phyloP scores from a whole-genome alignment of 768 basidiomycete species.

The Rhizopogon vesiculosus region DNA sequence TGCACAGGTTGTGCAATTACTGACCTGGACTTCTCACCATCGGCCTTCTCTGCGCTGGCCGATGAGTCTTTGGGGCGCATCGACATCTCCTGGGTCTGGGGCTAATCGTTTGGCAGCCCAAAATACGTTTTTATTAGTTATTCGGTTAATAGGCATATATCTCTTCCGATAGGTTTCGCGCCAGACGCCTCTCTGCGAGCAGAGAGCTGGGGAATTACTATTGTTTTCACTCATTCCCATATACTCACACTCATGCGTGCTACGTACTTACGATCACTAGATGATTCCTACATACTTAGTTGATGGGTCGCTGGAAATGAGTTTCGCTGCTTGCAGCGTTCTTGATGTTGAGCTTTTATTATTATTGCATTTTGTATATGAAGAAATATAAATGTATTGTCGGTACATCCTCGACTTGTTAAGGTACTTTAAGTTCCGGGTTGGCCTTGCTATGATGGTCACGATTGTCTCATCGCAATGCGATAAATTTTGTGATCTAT shows the following conservation, averaged over 20 bases:
- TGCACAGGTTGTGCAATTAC: slow-evolving; percentile 49
- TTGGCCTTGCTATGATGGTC: no score
- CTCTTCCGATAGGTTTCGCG: not conserved
- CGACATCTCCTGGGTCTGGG: slow-evolving; percentile 48
- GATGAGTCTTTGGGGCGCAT: slow-evolving; percentile 45
- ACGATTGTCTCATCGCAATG: not conserved
- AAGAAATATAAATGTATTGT: not conserved
- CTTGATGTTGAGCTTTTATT: slow-evolving; percentile 26
- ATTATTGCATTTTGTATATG: not conserved
- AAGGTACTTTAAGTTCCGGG: no score
- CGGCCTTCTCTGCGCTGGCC: slow-evolving; percentile 51
- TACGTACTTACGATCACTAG: slow-evolving; percentile 13
- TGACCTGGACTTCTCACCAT: slow-evolving; percentile 61
- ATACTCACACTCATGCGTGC: slow-evolving; percentile 19
- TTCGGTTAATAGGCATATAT: slow-evolving; percentile 12
- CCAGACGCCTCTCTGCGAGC: slow-evolving; percentile 18
- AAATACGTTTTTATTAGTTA: slow-evolving; percentile 18
- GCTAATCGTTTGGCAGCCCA: slow-evolving; percentile 8
- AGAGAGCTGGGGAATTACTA: slow-evolving; percentile 20
- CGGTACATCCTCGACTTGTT: not conserved
- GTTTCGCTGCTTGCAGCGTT: slow-evolving; percentile 8
- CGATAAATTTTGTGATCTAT: not conserved
- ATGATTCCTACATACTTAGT: slow-evolving; percentile 15
- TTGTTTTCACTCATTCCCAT: not conserved
- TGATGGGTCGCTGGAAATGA: slow-evolving; percentile 19